phyloP scores from a whole-genome alignment of 176 grass and related monocot species.

The Ensete glaucum region DNA sequence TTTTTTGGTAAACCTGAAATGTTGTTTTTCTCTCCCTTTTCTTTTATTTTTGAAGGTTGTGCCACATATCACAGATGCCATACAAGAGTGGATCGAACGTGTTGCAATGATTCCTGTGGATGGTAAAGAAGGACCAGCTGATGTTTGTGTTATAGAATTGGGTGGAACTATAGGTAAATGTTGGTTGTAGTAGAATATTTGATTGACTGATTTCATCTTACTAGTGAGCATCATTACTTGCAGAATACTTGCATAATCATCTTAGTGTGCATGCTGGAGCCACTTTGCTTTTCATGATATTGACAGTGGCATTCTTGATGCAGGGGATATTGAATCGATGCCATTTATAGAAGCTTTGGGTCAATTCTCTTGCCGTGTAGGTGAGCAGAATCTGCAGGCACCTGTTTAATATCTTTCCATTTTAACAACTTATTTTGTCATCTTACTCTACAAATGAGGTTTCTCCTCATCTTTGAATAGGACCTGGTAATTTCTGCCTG shows the following conservation, averaged over 20 bases:
- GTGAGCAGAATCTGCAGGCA: slow-evolving; percentile 10
- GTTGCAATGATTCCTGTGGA: slow-evolving; percentile 34
- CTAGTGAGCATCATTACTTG: neutral
- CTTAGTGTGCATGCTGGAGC: neutral
- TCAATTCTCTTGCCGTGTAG: slow-evolving; percentile 40
- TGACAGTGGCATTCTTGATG: slow-evolving; percentile 10
- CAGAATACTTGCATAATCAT: neutral
- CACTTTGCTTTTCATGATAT: neutral
- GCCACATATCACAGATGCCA: slow-evolving; percentile 42
- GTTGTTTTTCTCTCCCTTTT: neutral
- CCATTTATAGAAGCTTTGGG: slow-evolving; percentile 47
- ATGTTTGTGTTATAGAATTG: slow-evolving; percentile 42
- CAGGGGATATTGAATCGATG: slow-evolving; percentile 40
- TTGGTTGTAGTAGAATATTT: neutral
- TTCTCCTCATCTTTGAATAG: slow-evolving; percentile 3
- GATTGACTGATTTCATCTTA: neutral
- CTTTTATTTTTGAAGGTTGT: slow-evolving; percentile 24
- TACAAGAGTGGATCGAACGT: slow-evolving; percentile 42
- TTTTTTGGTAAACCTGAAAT: neutral
- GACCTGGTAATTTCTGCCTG: slow-evolving; percentile 32
- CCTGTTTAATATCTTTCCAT: neutral
- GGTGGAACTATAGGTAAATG: slow-evolving; percentile 39
- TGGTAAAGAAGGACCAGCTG: slow-evolving; percentile 33
- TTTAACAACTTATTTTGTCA: neutral
- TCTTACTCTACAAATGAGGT: neutral